Percentiles rank a stretch among this genome's conserved stretches.
These are phyloP conservation scores for Yamadazyma aaseri DNA, from an alignment of 1,139 yeast species.

Conservation along the genomic window DNA sequence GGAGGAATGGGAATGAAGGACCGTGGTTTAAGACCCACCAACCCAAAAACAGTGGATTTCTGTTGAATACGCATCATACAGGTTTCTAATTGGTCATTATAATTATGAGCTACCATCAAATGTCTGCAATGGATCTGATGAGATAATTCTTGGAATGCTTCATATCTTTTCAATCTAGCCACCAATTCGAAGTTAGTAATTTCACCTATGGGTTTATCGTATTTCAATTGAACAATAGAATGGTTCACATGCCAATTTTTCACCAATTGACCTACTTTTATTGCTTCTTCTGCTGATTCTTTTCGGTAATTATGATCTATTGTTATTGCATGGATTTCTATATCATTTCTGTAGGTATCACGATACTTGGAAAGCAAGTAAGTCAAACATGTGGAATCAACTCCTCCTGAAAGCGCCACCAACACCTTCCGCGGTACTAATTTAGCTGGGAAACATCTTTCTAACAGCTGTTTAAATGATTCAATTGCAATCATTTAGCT, in stretches of 20 bases:
- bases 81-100: slow-evolving; percentile 74
- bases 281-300: slow-evolving; percentile 50
- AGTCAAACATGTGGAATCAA: slow-evolving; percentile 72
- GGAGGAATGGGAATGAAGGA: slow-evolving; percentile 30
- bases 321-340: slow-evolving; percentile 49
- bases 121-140: slow-evolving; percentile 22
- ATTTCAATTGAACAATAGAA: slow-evolving; percentile 32
- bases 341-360: slow-evolving; percentile 18
- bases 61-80: slow-evolving; percentile 53
- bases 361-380: slow-evolving; percentile 39
- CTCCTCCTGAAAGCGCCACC: slow-evolving; percentile 78
- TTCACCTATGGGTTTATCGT: slow-evolving; percentile 22
- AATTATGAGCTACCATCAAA: slow-evolving; percentile 64
- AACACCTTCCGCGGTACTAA: slow-evolving; percentile 18
- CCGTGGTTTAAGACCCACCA: slow-evolving; percentile 37
- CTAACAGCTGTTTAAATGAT: slow-evolving; percentile 15
- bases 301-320: slow-evolving; percentile 57
- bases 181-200: slow-evolving; percentile 51
- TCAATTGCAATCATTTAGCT: slow-evolving; percentile 4
- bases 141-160: slow-evolving; percentile 39
- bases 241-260: slow-evolving; percentile 41
- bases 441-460: slow-evolving; percentile 11
- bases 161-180: slow-evolving; percentile 56
- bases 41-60: slow-evolving; percentile 61
- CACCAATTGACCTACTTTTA: slow-evolving; percentile 32